Base-by-base conservation (phyloP, 1,139 yeast species). In the Pichia sp. region DNA sequence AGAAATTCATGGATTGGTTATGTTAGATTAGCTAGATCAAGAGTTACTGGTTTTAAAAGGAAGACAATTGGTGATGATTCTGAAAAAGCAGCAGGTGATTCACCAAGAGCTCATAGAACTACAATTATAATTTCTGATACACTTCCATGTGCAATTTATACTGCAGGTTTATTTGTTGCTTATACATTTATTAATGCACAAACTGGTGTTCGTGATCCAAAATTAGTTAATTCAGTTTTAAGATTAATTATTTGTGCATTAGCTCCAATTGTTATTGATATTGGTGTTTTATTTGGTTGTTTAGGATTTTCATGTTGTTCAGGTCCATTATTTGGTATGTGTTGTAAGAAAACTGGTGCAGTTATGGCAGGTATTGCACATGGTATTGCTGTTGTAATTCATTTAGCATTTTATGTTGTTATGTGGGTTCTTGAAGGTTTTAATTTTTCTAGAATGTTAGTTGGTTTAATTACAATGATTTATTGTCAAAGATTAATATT, bases 1-100 rank as follows among this genome's bases (percentile, higher is more conserved):
- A 86, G 95, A 76, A 92, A 92, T 75, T 94, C 98, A 18, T 92
- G 99, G 99, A 90, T 94, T 68, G 98, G 97, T 56, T 92, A 89
- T 69, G 86, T 90, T 56, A 84, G 97, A 72, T 79, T 90, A 73
- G 81, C 95, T 26, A 85, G 99, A 79, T 88, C 98, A 43, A 86
- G 97, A 74, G 78, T 92, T 58, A 92, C 98, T 58, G 99, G 99
- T 77, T 90, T 86, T 85, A 92, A 92, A 81, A 80, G 96, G 64
- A 88, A 87, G 75, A 74, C 86, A 62, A 76, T 79, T 62, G 95
- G 95, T 58, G 95, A 88, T 64, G 81, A 80, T 57, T 86, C 95
- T 56, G 98, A 94, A 74, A 88, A 87, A 73, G 80, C 86, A 62
- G 90, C 95, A 53, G 96, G 96, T 70, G 98, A 94, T 69, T 83